Base-by-base conservation (phyloP, 2,329 filamentous ascomycete species). In the Xylaria sp. region DNA sequence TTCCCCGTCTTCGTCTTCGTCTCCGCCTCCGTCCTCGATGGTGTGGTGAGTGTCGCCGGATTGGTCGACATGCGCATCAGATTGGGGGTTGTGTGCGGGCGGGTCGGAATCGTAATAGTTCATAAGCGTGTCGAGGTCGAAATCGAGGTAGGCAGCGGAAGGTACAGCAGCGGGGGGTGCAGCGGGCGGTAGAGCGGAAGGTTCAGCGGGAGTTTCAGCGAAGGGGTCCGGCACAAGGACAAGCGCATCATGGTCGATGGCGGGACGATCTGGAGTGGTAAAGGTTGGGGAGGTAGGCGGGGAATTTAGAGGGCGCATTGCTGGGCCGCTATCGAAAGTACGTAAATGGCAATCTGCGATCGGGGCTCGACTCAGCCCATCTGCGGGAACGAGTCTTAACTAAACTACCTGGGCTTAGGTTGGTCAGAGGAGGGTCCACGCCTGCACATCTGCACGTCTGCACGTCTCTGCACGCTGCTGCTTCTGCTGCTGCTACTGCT, bases 241-340 rank as follows among this genome's bases (percentile, higher is more conserved):
- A 41, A 55, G 44, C 43, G 52, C 60, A 63, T 63, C 57, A 59
- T 63, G 59, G 52, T 64, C 60, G 50, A 47, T 54, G 48, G 56
- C 46, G 53, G 63, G 60, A 54, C 51, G 57, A 29, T 62, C 60
- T 52, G 61, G 59, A 51, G 60, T 49, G 50, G 59, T 48, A 16
- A 61, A 51, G 41, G 62, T 57, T 52, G 64, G 53, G 55, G 65
- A 63, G 52, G 52, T 46, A 43, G 53, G 55, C 55, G 63, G 61
- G 50, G 61, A 62, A 56, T 59, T 61, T 50, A 50, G 47, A 58
- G 54, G 57, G 49, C 60, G 60, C 60, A 62, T 62, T 51, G 40
- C 19, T 37, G 44, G 44, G 26, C 38, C 19, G 19, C 21, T 46
- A 18, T 26, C 17, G 22, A 26, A 44, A 24, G 17, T 22, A 19